Percentiles rank a stretch among this genome's conserved stretches.
Conservation (phyloP, 1,284 basidiomycete species). For the Ganoderma meredithae region DNA sequence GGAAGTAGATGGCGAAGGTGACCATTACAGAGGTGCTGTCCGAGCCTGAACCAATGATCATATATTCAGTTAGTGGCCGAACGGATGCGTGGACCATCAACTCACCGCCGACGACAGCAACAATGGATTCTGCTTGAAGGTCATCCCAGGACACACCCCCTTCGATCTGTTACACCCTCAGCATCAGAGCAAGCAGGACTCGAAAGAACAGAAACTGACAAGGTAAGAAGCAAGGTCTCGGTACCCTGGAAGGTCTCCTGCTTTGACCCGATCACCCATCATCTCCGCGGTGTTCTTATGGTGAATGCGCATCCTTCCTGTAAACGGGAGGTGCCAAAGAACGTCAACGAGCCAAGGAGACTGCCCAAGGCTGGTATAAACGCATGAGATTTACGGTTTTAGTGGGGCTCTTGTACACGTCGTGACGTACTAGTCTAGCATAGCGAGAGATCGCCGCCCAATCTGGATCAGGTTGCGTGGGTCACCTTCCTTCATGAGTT, state of each 20-base stretch:
- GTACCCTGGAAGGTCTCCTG: not conserved
- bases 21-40: slow-evolving; percentile 32
- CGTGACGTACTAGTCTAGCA: slow-evolving; percentile 28
- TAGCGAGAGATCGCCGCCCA: slow-evolving; percentile 25
- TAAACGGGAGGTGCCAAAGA: slow-evolving; percentile 32
- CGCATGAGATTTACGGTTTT: not conserved
- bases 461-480: slow-evolving; percentile 23
- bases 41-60: slow-evolving; percentile 23
- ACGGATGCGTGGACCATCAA: not conserved
- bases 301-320: slow-evolving; percentile 16
- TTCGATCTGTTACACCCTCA: slow-evolving; percentile 9
- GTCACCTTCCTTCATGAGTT: slow-evolving; percentile 34
- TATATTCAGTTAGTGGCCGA: not conserved
- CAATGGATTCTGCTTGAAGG: slow-evolving; percentile 30
- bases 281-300: slow-evolving; percentile 21
- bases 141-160: slow-evolving; percentile 14
- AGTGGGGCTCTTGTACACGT: too few species aligned
- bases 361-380: slow-evolving; percentile 25
- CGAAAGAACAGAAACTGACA: too few species aligned
- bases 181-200: too few species aligned
- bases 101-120: slow-evolving; percentile 36
- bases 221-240: slow-evolving; percentile 31
- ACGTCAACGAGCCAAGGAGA: slow-evolving; percentile 34
- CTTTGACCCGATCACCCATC: slow-evolving; percentile 17
- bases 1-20: slow-evolving; percentile 32